A percentile compares a stretch with the other conserved stretches of the same genome.
Evolutionary conservation across 257 asterid species (phyloP).

Genomic region (Eustoma russellianum): DNA sequence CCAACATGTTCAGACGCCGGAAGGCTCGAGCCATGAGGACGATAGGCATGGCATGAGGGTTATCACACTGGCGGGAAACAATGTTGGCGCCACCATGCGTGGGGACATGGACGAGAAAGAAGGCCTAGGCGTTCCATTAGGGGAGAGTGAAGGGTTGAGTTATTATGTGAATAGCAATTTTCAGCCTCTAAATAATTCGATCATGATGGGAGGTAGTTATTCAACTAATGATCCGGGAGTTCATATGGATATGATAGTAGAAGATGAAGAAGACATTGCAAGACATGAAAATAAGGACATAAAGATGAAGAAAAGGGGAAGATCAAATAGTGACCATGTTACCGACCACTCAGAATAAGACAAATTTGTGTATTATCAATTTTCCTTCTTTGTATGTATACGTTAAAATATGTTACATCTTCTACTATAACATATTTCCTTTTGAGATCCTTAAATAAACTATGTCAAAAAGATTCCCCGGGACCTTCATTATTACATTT

Average conservation of each 20-base stretch:
- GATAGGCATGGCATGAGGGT: constrained; percentile 48
- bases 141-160: constrained; percentile 40
- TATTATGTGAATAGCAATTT: constrained; percentile 80
- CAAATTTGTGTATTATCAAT: background rate
- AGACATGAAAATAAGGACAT: constrained; percentile 22
- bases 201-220: constrained; percentile 82
- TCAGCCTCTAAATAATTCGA: constrained; percentile 86
- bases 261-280: constrained; percentile 23
- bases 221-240: constrained; percentile 81
- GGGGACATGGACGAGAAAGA: constrained; percentile 46
- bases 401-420: no score
- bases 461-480: no score
- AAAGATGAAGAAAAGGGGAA: constrained; percentile 21
- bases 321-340: constrained; percentile 25
- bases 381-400: no score
- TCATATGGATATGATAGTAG: constrained; percentile 57
- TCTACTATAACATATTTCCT: no score
- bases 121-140: constrained; percentile 15
- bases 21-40: constrained; percentile 13
- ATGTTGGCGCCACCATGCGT: constrained; percentile 82
- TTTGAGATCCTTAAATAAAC: no score
- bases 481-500: no score
- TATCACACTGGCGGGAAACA: constrained; percentile 79
- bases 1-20: constrained; percentile 33
- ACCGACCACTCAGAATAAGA: constrained; percentile 14